Conservation (phyloP, 306 rosid species). For the Trifolium dubium region DNA sequence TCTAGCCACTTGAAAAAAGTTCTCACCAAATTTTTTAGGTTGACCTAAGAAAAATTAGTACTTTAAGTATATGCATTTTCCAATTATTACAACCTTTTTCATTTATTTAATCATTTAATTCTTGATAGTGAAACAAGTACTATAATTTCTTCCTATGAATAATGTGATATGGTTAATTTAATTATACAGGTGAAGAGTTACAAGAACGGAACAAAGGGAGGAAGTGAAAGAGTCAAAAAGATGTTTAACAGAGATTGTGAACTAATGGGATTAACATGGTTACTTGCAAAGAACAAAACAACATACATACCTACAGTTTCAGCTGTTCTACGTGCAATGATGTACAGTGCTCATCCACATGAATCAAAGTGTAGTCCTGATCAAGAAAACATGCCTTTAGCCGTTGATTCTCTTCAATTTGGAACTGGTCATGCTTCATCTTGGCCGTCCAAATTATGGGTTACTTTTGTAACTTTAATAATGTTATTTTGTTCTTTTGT, state of each 20-base stretch:
- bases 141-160: background rate
- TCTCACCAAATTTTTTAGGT: background rate
- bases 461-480: slow-evolving; percentile 61
- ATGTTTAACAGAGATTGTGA: slow-evolving; percentile 95
- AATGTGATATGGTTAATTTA: background rate
- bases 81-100: slow-evolving; percentile 19
- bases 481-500: slow-evolving; percentile 36
- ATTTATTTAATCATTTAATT: background rate
- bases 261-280: slow-evolving; percentile 98
- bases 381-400: slow-evolving; percentile 98
- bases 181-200: slow-evolving; percentile 58
- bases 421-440: slow-evolving; percentile 55
- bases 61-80: slow-evolving; percentile 30
- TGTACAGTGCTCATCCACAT: slow-evolving; percentile 90
- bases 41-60: slow-evolving; percentile 35
- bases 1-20: too few relatives aligned
- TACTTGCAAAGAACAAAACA: slow-evolving; percentile 85
- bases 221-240: slow-evolving; percentile 64
- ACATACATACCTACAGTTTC: slow-evolving; percentile 94
- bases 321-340: slow-evolving; percentile 87
- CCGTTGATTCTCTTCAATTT: slow-evolving; percentile 92
- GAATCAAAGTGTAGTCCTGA: slow-evolving; percentile 91
- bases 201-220: slow-evolving; percentile 57
- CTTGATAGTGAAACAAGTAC: background rate
- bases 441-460: slow-evolving; percentile 41